phyloP scores from a whole-genome alignment of 2,329 filamentous ascomycete genomes.

The Stromatinia cepivora region DNA sequence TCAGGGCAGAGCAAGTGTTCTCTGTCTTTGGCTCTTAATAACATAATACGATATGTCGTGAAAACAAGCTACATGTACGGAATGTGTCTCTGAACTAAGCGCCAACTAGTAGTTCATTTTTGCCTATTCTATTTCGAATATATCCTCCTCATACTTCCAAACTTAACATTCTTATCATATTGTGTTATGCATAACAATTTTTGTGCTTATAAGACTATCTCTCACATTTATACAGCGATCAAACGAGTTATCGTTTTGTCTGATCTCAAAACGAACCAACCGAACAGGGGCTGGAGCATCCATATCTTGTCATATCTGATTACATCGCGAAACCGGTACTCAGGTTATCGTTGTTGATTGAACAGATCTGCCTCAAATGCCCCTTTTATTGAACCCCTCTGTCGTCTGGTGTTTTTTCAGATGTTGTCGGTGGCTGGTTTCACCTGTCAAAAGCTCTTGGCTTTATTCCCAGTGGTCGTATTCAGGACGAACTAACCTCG shows the following conservation, averaged over 20 bases:
- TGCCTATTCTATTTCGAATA: neutral
- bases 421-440: slow-evolving; percentile 29
- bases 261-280: slow-evolving; percentile 30
- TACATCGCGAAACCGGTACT: neutral
- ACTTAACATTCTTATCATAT: neutral
- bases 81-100: neutral
- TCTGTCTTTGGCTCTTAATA: neutral
- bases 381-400: neutral
- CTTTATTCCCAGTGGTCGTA: neutral
- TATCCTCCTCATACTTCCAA: neutral
- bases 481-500: neutral
- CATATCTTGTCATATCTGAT: slow-evolving; percentile 24
- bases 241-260: slow-evolving; percentile 36
- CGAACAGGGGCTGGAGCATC: slow-evolving; percentile 21
- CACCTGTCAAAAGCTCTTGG: slow-evolving; percentile 31
- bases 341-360: neutral
- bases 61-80: neutral
- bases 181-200: slow-evolving; percentile 7
- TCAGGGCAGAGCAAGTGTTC: neutral
- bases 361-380: neutral
- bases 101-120: neutral
- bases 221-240: slow-evolving; percentile 28
- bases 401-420: slow-evolving; percentile 20
- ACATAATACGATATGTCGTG: no score
- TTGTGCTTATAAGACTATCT: slow-evolving; percentile 8